Evolutionary conservation across 192 early-diverging fungal genomes (phyloP), one percentile per base, ranked within the genome.

Genomic region (Backusella macrospora): DNA sequence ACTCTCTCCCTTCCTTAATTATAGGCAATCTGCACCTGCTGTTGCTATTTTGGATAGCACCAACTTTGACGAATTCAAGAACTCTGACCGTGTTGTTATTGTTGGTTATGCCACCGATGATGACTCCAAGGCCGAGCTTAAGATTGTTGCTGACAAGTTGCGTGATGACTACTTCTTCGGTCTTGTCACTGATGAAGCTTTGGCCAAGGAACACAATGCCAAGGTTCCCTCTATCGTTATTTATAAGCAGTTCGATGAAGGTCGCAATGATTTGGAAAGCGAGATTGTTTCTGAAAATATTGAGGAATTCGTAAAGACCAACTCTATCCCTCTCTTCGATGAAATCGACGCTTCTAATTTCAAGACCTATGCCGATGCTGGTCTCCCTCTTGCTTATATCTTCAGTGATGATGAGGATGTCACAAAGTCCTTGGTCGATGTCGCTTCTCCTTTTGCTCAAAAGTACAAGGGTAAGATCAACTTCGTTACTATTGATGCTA

Each of bases 271-370:
- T 4, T 85, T 79, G 49, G 65, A 64, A 45, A 83, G 83, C 18
- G 74, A 82, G 48, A 75, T 91, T 21, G 93, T 90, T 72, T 81
- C 83, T 45, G 92, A 87, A 14, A 76, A 82, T 37, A 74, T 98
- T 70, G 73, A 82, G 55, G 71, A 69, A 15, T 98, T 97, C 75
- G 83, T 99, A 76, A 90, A 90, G 83, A 70, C 83, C 64, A 88
- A 92, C 86, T 90, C 95, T 39, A 82, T 96, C 45, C 97, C 97
- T 39, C 73, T 92, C 49, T 88, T 99, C 85, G 97, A 90, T 76
- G 95, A 98, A 73, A 92, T 99, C 70, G 90, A 89, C 68, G 93
- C 90, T 64, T 86, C 92, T 65, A 99, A 96, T 90, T 99, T 96
- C 82, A 78, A 85, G 42, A 83, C 80, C 72, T 99, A 98, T 85